These are phyloP conservation scores for Flaveria bidentis DNA, from an alignment of 129 eudicot species.

Conservation along the genomic window DNA sequence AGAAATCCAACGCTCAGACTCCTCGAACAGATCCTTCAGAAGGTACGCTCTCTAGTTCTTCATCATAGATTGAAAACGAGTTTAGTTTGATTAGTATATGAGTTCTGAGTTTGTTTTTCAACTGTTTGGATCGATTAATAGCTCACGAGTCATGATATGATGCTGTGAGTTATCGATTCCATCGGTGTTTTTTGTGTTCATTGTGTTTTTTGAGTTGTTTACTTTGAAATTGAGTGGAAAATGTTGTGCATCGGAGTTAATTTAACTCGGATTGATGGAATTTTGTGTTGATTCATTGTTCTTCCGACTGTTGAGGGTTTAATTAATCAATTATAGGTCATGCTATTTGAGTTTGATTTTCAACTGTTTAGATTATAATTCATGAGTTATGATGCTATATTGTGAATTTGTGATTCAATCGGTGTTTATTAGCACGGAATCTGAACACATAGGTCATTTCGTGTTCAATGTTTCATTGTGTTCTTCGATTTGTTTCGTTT, in stretches of 20 bases:
- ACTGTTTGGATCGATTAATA: conserved; percentile 9
- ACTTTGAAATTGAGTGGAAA: neutral
- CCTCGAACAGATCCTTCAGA: conserved; percentile 43
- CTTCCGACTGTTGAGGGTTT: neutral
- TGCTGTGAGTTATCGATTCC: neutral
- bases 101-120: conserved; percentile 2
- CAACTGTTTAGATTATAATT: too few species aligned
- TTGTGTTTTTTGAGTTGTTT: neutral
- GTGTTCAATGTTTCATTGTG: too few species aligned
- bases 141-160: conserved; percentile 3
- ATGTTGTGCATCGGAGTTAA: neutral
- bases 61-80: neutral
- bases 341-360: too few species aligned
- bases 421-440: neutral
- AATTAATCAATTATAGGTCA: too few species aligned
- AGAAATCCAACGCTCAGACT: conserved; percentile 28
- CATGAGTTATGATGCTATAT: neutral
- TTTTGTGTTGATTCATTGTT: neutral
- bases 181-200: neutral
- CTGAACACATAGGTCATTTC: neutral
- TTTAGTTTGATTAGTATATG: neutral
- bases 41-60: conserved; percentile 35
- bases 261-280: neutral
- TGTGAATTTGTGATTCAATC: neutral
- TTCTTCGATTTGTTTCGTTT: neutral